Evolutionary conservation across 164 flowering plant species (phyloP).

Genomic region (Litsea cubeba): DNA sequence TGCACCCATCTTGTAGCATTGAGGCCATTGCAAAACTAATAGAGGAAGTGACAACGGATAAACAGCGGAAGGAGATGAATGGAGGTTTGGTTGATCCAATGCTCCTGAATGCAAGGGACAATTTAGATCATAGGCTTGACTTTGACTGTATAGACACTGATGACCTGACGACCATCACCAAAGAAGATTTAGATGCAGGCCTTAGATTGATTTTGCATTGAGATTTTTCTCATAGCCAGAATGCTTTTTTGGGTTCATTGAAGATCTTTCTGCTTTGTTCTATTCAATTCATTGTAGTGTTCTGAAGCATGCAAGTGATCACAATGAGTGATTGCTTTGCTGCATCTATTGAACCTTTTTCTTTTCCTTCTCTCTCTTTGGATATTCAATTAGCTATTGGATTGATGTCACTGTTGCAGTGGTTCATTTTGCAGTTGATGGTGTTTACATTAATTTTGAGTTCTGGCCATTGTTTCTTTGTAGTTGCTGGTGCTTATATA

Average conservation of each 20-base stretch:
- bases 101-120: constrained; percentile 89
- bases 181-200: constrained; percentile 78
- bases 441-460: too few species aligned
- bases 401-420: too few species aligned
- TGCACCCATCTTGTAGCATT: constrained; percentile 64
- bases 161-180: constrained; percentile 62
- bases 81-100: constrained; percentile 84
- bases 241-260: not conserved
- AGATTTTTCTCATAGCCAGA: constrained; percentile 3
- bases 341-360: too few species aligned
- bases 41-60: constrained; percentile 59
- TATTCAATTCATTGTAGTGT: not conserved
- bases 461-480: too few species aligned
- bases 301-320: not conserved
- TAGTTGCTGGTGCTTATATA: too few species aligned
- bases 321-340: not conserved
- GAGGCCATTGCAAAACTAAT: constrained; percentile 59
- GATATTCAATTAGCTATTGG: too few species aligned
- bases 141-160: constrained; percentile 69
- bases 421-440: too few species aligned
- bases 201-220: constrained; percentile 41
- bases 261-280: not conserved
- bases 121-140: constrained; percentile 73
- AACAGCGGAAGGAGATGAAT: constrained; percentile 84
- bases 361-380: too few species aligned